phyloP scores from a whole-genome alignment of 257 asterid species.

The Leptodermis oblonga region DNA sequence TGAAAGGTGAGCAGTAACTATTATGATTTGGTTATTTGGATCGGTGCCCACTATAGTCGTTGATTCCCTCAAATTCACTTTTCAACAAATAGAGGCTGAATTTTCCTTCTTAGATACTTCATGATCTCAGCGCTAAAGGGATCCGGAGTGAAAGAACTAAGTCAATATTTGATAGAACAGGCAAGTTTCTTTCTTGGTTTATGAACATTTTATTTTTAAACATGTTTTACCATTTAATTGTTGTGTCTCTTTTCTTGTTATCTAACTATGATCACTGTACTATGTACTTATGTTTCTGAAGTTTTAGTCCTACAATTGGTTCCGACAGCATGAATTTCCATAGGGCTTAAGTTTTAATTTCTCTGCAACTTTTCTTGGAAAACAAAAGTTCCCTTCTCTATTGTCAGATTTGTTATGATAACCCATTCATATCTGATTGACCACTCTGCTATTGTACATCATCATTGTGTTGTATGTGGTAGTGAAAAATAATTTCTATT shows the following conservation, averaged over 20 bases:
- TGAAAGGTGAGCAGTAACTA: conserved; percentile 46
- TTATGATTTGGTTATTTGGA: conserved; percentile 8
- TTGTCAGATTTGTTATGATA: neutral
- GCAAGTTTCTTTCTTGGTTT: conserved; percentile 22
- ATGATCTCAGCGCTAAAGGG: conserved; percentile 91
- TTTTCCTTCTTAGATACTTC: conserved; percentile 50
- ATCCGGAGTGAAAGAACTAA: conserved; percentile 74
- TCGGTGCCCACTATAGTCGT: conserved; percentile 4
- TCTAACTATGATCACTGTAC: neutral
- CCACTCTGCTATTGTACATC: no score
- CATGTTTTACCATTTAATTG: neutral
- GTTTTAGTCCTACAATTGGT: neutral
- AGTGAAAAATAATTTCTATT: neutral
- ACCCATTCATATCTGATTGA: neutral
- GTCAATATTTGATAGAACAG: conserved; percentile 67
- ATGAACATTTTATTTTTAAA: neutral
- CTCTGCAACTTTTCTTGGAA: neutral
- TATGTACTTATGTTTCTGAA: neutral
- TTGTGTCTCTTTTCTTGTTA: neutral
- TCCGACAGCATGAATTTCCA: neutral
- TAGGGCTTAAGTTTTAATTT: neutral
- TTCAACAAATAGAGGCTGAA: neutral
- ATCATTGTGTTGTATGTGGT: neutral
- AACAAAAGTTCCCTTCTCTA: neutral
- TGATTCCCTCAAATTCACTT: conserved; percentile 8